Evolutionary conservation across 208 protist genomes (phyloP).

Genomic region (Plasmodiophora brassicae): DNA sequence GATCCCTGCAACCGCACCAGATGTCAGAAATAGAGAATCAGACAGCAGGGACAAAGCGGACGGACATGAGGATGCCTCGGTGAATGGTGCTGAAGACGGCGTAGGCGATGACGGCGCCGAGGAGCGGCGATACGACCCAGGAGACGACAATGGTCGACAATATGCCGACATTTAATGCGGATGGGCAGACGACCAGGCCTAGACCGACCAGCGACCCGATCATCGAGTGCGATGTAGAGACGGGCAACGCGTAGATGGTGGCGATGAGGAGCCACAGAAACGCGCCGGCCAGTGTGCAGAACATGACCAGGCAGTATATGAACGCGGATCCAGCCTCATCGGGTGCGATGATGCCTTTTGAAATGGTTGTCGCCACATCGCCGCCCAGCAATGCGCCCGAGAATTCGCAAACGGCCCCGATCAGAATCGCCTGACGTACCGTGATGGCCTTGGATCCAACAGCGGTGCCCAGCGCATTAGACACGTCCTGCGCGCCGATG

Average conservation of each 20-base stretch:
- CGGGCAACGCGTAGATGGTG: conserved; percentile 27
- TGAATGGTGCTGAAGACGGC: background rate
- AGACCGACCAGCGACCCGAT: conserved; percentile 19
- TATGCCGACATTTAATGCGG: background rate
- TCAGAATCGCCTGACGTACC: conserved; percentile 33
- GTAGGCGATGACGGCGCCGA: background rate
- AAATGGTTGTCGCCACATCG: conserved; percentile 3
- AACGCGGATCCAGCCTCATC: background rate
- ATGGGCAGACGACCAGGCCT: conserved; percentile 12
- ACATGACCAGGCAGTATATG: conserved; percentile 37
- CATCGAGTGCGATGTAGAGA: conserved; percentile 34
- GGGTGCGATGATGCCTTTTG: background rate
- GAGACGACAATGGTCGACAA: background rate
- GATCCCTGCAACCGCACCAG: too few relatives aligned
- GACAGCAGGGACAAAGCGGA: too few relatives aligned
- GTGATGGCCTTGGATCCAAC: conserved; percentile 41
- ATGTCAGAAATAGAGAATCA: too few relatives aligned
- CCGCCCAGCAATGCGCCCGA: conserved; percentile 29
- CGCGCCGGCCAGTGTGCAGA: conserved; percentile 35
- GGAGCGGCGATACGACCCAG: background rate
- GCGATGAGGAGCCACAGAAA: conserved; percentile 39
- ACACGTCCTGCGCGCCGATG: conserved; percentile 40
- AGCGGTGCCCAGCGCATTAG: conserved; percentile 36
- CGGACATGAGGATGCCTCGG: background rate
- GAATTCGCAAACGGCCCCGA: conserved; percentile 43